Conservation (phyloP, 495 filamentous ascomycete genomes). For the Melanomma pulvis-pyrius region DNA sequence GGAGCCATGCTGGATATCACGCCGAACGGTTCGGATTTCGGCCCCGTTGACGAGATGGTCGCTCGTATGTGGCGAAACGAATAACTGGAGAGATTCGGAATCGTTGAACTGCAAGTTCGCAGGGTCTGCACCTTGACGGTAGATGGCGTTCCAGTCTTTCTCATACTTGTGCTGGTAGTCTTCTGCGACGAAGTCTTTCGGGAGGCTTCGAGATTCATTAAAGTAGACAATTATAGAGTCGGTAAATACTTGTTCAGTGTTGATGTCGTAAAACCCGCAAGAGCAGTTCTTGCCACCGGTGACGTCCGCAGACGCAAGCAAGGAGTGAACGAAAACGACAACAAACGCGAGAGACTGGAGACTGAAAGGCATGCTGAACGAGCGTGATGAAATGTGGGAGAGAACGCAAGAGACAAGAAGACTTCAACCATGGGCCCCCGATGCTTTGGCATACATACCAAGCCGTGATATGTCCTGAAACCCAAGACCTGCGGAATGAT, state of each 20-base stretch:
- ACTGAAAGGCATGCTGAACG: conserved; percentile 26
- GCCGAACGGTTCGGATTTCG: conserved; percentile 40
- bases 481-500: too few relatives aligned
- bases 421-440: too few relatives aligned
- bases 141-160: conserved; percentile 46
- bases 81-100: conserved; percentile 35
- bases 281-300: conserved; percentile 36
- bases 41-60: conserved; percentile 46
- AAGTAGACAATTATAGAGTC: conserved; percentile 51
- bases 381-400: conserved; percentile 1
- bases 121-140: conserved; percentile 43
- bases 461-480: too few relatives aligned
- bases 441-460: not conserved
- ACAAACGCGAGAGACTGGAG: conserved; percentile 5
- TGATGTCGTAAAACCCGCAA: conserved; percentile 47
- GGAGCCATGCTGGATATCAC: conserved; percentile 50
- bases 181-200: conserved; percentile 39
- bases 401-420: not conserved
- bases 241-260: conserved; percentile 43
- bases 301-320: conserved; percentile 23
- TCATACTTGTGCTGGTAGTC: conserved; percentile 46
- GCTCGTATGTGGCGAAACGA: conserved; percentile 28
- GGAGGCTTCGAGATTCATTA: conserved; percentile 46
- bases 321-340: conserved; percentile 5
- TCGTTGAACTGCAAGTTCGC: conserved; percentile 42